Percentiles rank a stretch among this genome's conserved stretches.
phyloP scores from a whole-genome alignment of 768 basidiomycete genomes.

The Lanmaoa rubissima region DNA sequence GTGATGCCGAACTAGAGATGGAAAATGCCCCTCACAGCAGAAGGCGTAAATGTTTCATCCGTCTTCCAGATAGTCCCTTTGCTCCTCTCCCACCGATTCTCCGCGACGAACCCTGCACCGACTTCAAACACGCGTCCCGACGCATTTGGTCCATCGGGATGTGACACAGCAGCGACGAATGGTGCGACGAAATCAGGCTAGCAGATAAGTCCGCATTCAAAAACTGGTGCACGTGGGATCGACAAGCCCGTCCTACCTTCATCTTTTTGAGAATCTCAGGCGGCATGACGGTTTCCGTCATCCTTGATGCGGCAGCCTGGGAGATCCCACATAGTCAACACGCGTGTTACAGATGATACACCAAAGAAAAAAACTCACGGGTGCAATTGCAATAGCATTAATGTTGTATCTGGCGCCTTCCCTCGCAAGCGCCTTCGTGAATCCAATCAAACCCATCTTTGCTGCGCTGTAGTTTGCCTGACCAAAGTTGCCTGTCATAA shows the following conservation, averaged over 20 bases:
- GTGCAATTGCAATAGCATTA: conserved; percentile 82
- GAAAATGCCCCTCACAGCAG: conserved; percentile 59
- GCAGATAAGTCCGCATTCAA: neutral
- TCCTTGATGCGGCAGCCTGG: conserved; percentile 87
- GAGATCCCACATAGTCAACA: neutral
- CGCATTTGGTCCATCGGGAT: conserved; percentile 79
- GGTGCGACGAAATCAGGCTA: conserved; percentile 90
- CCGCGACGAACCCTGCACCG: conserved; percentile 89
- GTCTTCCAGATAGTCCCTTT: conserved; percentile 87
- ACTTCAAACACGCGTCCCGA: conserved; percentile 87
- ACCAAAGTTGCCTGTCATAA: conserved; percentile 78
- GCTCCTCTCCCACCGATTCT: conserved; percentile 92
- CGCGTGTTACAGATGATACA: neutral
- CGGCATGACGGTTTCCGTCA: conserved; percentile 96
- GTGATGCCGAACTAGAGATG: neutral
- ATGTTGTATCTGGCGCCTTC: conserved; percentile 95
- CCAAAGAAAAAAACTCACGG: conserved; percentile 48
- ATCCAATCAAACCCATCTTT: conserved; percentile 92
- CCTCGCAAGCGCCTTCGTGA: conserved; percentile 88
- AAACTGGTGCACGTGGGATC: neutral
- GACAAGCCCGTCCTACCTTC: conserved; percentile 43
- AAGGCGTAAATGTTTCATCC: conserved; percentile 88
- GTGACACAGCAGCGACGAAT: conserved; percentile 83
- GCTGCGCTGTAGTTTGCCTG: conserved; percentile 98
- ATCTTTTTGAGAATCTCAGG: conserved; percentile 90